Conservation (phyloP, 768 basidiomycete genomes). For the Pilatotrama ljubarskyi region DNA sequence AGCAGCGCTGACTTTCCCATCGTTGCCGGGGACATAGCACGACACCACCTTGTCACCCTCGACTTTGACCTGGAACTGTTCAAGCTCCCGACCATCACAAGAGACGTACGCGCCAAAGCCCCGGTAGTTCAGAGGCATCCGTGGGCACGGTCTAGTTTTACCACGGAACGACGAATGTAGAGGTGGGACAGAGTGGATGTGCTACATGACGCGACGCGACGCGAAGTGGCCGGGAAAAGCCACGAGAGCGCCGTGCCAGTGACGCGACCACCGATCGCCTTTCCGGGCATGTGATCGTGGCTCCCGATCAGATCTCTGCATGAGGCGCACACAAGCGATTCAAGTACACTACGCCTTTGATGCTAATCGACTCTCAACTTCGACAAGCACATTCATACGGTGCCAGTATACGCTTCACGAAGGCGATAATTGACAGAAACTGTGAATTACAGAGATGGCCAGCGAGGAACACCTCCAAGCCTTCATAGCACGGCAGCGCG, state of each 20-base stretch:
- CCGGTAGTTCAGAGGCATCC: conserved; percentile 11
- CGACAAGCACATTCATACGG: background rate
- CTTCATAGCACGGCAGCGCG: conserved; percentile 69
- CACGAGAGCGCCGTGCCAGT: background rate
- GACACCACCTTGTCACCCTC: conserved; percentile 17
- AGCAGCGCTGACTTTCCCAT: conserved; percentile 15
- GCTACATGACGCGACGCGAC: background rate
- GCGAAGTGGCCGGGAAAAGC: background rate
- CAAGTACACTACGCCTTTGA: background rate
- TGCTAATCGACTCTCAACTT: background rate
- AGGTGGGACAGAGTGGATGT: background rate
- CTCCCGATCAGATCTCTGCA: conserved; percentile 2
- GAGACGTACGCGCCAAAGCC: conserved; percentile 20
- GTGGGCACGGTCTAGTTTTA: background rate
- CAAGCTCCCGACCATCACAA: conserved; percentile 19
- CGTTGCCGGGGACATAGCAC: conserved; percentile 21
- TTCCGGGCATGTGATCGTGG: conserved; percentile 12
- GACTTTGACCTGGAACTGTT: conserved; percentile 13
- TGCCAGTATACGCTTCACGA: background rate
- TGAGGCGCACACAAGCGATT: background rate
- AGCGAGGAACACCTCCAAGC: conserved; percentile 40
- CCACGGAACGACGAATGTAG: background rate
- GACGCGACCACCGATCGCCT: background rate
- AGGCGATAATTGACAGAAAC: background rate
- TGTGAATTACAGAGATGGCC: conserved; percentile 11